A percentile compares a stretch with the other conserved stretches of the same genome.
These are phyloP conservation scores for Nothopassalora personata DNA, from an alignment of 2,329 filamentous ascomycete genomes.

Conservation along the genomic window DNA sequence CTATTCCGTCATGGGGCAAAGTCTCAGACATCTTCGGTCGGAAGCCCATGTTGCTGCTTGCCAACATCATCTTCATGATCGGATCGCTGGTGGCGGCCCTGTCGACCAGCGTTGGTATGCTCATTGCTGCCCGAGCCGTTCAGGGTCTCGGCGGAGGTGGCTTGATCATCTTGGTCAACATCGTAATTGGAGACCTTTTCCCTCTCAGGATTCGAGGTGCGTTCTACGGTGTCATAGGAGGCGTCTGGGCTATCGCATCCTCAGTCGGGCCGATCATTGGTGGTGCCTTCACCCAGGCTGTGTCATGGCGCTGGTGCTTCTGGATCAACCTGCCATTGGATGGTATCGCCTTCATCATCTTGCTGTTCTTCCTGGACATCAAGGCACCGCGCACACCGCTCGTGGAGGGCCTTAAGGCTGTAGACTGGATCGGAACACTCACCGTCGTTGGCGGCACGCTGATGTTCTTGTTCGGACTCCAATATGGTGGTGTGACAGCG, in stretches of 20 bases:
- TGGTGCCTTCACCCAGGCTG: conserved; percentile 59
- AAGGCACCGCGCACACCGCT: conserved; percentile 62
- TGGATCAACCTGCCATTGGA: conserved; percentile 62
- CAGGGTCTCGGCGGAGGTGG: conserved; percentile 62
- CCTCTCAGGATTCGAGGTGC: conserved; percentile 52
- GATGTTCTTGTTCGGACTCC: conserved; percentile 80
- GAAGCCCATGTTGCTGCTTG: conserved; percentile 55
- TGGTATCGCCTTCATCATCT: conserved; percentile 53
- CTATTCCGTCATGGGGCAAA: conserved; percentile 32
- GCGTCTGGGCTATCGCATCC: conserved; percentile 62
- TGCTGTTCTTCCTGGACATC: conserved; percentile 60
- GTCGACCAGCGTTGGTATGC: conserved; percentile 55
- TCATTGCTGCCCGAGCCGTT: conserved; percentile 56
- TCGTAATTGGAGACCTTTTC: conserved; percentile 60
- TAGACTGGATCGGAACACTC: conserved; percentile 61
- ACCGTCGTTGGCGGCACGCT: conserved; percentile 70
- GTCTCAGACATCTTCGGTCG: conserved; percentile 48
- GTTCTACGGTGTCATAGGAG: conserved; percentile 60
- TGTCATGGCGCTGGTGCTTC: conserved; percentile 59
- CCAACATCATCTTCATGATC: conserved; percentile 53
- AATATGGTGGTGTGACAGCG: conserved; percentile 71
- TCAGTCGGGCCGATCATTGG: conserved; percentile 63
- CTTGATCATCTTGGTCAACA: conserved; percentile 59
- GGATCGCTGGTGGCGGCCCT: conserved; percentile 58
- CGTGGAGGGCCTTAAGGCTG: conserved; percentile 56